Conservation (phyloP, 129 eudicot species). For the Flaveria brownii region DNA sequence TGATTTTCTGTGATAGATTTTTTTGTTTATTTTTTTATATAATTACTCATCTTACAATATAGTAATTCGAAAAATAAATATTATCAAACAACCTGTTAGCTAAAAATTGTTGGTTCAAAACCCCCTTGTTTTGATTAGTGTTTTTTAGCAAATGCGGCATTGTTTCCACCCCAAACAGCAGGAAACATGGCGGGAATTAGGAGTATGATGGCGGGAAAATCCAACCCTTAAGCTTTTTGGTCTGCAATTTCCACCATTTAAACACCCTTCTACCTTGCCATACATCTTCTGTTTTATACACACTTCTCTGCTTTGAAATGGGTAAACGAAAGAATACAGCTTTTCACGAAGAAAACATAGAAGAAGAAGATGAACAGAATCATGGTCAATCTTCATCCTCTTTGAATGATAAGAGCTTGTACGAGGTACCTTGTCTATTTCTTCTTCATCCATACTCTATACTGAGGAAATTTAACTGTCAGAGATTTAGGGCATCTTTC, state of each 20-base stretch:
- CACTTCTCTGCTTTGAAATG: slow-evolving; percentile 36
- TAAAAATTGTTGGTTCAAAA: too few species aligned
- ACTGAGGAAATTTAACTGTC: not conserved
- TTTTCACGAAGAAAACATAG: slow-evolving; percentile 53
- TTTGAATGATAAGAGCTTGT: slow-evolving; percentile 54
- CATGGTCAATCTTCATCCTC: slow-evolving; percentile 48
- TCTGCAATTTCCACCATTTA: slow-evolving; percentile 3
- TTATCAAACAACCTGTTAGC: too few species aligned
- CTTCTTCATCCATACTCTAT: not conserved
- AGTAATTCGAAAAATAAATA: too few species aligned
- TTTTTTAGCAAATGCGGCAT: too few species aligned
- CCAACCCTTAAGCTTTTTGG: not conserved
- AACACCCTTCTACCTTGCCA: not conserved
- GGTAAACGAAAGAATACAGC: slow-evolving; percentile 60
- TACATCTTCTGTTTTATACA: slow-evolving; percentile 1
- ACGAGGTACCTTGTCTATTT: slow-evolving; percentile 56
- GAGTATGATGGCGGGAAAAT: slow-evolving; percentile 33
- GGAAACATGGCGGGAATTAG: slow-evolving; percentile 29
- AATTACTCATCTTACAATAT: too few species aligned
- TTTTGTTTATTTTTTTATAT: too few species aligned
- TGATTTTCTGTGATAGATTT: too few species aligned
- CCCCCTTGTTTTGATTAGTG: too few species aligned
- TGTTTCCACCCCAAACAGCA: not conserved
- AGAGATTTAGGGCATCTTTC: slow-evolving; percentile 15
- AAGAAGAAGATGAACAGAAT: slow-evolving; percentile 47